A percentile compares a stretch with the other conserved stretches of the same genome.
phyloP scores from a whole-genome alignment of 805 yeast species.

The Yarrowia yakushimensis region DNA sequence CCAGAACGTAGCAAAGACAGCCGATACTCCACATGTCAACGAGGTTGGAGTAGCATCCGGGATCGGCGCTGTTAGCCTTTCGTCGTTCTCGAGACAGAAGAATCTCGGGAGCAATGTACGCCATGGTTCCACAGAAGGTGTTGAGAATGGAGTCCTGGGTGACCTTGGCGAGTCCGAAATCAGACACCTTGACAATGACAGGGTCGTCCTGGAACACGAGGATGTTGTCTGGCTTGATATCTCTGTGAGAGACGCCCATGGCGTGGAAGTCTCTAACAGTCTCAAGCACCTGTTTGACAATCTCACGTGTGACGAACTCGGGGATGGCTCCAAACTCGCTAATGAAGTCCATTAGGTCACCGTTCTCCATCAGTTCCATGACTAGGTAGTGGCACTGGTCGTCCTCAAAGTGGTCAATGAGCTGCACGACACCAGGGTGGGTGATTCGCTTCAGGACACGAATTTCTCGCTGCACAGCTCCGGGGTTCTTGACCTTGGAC shows the following conservation, averaged over 20 bases:
- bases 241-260: constrained; percentile 92
- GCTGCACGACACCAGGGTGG: constrained; percentile 79
- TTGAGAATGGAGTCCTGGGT: constrained; percentile 85
- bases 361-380: constrained; percentile 95
- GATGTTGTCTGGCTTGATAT: constrained; percentile 93
- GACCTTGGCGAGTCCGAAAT: constrained; percentile 92
- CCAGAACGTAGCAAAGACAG: constrained; percentile 82
- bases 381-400: constrained; percentile 75
- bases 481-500: constrained; percentile 68
- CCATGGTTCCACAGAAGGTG: constrained; percentile 96
- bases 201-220: constrained; percentile 89
- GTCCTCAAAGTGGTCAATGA: constrained; percentile 85
- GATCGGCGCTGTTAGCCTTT: constrained; percentile 30
- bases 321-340: constrained; percentile 84
- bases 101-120: constrained; percentile 96
- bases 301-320: constrained; percentile 85
- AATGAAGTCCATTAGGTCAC: constrained; percentile 96
- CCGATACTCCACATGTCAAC: constrained; percentile 99
- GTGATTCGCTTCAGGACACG: constrained; percentile 71
- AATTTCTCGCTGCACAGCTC: constrained; percentile 82
- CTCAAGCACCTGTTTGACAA: constrained; percentile 74
- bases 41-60: constrained; percentile 63
- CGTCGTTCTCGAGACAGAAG: constrained; percentile 41
- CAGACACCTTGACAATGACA: constrained; percentile 86
- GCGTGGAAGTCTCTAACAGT: constrained; percentile 87